Evolutionary conservation across 176 grass and related monocot species (phyloP).

Genomic region (Stipa capillata): DNA sequence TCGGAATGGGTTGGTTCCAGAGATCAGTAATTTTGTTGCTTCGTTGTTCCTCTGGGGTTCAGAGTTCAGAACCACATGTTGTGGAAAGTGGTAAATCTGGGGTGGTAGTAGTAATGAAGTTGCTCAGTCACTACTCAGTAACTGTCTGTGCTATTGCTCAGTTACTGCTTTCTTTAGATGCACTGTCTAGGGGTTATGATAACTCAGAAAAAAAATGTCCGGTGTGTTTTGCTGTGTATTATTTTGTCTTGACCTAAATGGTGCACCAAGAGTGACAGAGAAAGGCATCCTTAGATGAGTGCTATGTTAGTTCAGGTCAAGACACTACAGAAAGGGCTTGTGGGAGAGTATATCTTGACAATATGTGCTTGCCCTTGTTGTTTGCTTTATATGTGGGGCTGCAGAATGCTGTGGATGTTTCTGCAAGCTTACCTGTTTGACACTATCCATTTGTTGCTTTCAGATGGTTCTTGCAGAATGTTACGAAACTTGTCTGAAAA

Average conservation of each 20-base stretch:
- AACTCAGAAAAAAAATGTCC: background rate
- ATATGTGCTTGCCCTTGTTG: background rate
- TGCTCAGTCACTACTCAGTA: background rate
- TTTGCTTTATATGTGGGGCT: background rate
- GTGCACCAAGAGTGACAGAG: background rate
- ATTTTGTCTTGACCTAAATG: background rate
- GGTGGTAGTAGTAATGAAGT: background rate
- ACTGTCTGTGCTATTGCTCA: background rate
- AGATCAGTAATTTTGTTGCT: background rate
- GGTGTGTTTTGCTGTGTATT: background rate
- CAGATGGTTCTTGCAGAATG: background rate
- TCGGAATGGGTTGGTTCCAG: background rate
- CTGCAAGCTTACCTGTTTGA: background rate
- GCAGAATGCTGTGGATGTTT: background rate
- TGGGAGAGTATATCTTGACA: background rate
- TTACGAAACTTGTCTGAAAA: background rate
- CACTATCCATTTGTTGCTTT: no score
- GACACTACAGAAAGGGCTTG: no score
- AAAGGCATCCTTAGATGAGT: background rate
- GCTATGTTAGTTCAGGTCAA: background rate
- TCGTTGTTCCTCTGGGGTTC: background rate
- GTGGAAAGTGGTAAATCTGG: background rate
- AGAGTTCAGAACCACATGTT: background rate
- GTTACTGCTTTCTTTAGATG: background rate
- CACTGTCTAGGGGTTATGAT: background rate